These are phyloP conservation scores for Penicillium capsulatum DNA, from an alignment of 2,329 filamentous ascomycete species.

Conservation along the genomic window DNA sequence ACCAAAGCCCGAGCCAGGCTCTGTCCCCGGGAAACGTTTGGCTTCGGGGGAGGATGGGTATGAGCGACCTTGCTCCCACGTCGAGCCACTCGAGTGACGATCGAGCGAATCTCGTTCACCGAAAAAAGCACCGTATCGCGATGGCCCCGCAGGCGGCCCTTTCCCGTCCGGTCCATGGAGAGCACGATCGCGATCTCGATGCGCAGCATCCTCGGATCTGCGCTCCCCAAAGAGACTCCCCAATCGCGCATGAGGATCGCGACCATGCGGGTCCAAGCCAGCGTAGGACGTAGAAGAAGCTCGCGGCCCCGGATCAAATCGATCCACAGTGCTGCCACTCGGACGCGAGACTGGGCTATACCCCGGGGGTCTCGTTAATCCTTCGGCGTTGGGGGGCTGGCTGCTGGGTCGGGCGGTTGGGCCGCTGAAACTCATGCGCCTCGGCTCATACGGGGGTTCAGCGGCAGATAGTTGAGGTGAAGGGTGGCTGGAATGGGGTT, in stretches of 20 bases:
- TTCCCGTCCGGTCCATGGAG: constrained; percentile 32
- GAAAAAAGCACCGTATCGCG: constrained; percentile 32
- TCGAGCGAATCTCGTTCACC: constrained; percentile 32
- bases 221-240: constrained; percentile 34
- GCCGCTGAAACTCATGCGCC: constrained; percentile 44
- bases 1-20: constrained; percentile 32
- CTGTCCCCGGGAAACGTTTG: constrained; percentile 33
- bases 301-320: constrained; percentile 24
- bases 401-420: constrained; percentile 42
- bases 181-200: constrained; percentile 34
- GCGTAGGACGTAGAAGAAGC: constrained; percentile 27
- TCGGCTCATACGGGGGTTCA: constrained; percentile 34
- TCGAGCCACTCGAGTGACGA: constrained; percentile 24
- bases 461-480: constrained; percentile 34
- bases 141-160: constrained; percentile 17
- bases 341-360: constrained; percentile 36
- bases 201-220: constrained; percentile 32
- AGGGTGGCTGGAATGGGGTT: constrained; percentile 31
- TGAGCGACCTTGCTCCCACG: constrained; percentile 38
- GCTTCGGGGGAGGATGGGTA: constrained; percentile 38
- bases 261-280: constrained; percentile 26
- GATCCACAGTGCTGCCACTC: constrained; percentile 23
- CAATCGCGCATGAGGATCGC: constrained; percentile 22
- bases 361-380: constrained; percentile 28
- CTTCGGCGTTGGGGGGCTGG: constrained; percentile 38